Percentiles rank a stretch among this genome's conserved stretches.
Conservation (phyloP, 148 eudicot genomes). For the Persicaria maculosa region DNA sequence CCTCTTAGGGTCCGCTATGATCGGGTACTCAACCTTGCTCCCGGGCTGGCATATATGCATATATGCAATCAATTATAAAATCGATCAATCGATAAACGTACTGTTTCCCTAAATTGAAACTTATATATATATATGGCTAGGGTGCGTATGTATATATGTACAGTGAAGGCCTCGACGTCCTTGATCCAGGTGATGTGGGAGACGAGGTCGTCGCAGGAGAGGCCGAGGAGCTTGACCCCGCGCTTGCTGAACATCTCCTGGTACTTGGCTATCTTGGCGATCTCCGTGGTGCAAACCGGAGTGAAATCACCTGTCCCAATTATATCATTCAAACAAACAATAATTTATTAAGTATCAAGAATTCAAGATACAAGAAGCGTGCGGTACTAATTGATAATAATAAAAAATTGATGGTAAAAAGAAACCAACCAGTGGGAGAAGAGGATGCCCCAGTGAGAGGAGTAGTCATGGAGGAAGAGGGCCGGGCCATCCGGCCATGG, state of each 20-base stretch:
- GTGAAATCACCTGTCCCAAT: constrained; percentile 69
- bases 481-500: constrained; percentile 29
- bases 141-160: neutral
- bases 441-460: constrained; percentile 53
- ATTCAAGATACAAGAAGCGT: too few species aligned
- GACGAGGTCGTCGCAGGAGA: constrained; percentile 65
- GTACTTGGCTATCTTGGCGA: constrained; percentile 70
- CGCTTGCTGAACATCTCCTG: constrained; percentile 55
- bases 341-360: neutral
- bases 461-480: constrained; percentile 59
- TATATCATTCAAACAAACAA: neutral
- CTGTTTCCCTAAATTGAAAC: too few species aligned
- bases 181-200: constrained; percentile 84
- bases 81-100: too few species aligned
- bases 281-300: constrained; percentile 85
- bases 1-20: constrained; percentile 67
- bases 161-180: constrained; percentile 66
- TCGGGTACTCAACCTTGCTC: constrained; percentile 60
- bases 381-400: neutral
- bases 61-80: too few species aligned
- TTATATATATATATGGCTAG: too few species aligned
- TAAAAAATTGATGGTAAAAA: neutral
- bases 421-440: constrained; percentile 81
- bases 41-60: constrained; percentile 29
- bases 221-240: constrained; percentile 74